Evolutionary conservation across 257 asterid species (phyloP), one percentile per base, ranked within the genome.

Genomic region (Jasminum sambac): DNA sequence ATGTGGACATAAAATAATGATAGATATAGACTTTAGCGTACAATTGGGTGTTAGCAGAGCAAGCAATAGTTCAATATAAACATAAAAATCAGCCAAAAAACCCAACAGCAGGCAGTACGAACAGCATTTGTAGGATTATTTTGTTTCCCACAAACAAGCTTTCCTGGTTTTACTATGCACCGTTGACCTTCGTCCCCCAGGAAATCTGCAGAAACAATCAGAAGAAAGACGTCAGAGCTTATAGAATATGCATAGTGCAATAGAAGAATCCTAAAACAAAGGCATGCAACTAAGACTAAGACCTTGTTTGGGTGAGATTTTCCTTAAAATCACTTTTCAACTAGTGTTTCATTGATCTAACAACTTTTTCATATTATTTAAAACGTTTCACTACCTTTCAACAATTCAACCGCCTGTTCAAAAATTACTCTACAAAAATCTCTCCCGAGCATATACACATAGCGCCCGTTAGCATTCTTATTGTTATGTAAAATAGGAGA

Each of bases 51-150:
- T 43, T 8, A 52, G 14, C 30, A 6, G 30, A 13, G 30, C 26
- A 2, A 10, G 30, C 13, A 13, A 13, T 55, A 14, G 2, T 55
- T 23, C n/a, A 17, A 50, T 17, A 23, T n/a, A 23, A 50, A n/a
- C n/a, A n/a, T n/a, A n/a, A n/a, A n/a, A 19, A 50, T 50, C 59
- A 50, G 6, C 26, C 59, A 50, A 50, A 50, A 50, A 72, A 73
- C 65, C 48, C 46, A 30, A 11, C 37, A 44, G 21, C 57, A 55
- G 42, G 34, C 67, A 46, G 36, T 63, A 63, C 50, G 24, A 73
- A 17, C 71, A 34, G 19, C 46, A 24, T 43, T 73, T 30, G 70
- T 55, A 63, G 37, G 42, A 64, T 57, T 61, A 21, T 34, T 63
- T 64, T 17, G 71, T 43, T 21, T 19, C 16, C 41, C 21, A 26